These are phyloP conservation scores for Neoboletus brunneissimus DNA, from an alignment of 768 basidiomycete species.

Conservation along the genomic window DNA sequence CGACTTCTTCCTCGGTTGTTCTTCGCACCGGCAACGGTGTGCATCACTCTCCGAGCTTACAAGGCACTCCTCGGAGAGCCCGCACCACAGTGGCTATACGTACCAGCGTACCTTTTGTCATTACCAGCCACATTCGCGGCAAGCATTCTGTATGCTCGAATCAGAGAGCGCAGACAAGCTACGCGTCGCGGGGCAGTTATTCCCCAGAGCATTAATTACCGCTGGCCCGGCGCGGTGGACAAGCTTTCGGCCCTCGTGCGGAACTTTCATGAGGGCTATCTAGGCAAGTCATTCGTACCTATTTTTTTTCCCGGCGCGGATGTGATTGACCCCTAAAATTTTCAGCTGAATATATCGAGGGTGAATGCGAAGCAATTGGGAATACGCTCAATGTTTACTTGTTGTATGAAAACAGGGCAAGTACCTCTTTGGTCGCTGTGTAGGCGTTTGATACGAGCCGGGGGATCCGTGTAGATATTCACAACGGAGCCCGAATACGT, in stretches of 20 bases:
- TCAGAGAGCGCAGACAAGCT: slow-evolving; percentile 44
- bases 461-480: slow-evolving; percentile 26
- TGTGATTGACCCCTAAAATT: background rate
- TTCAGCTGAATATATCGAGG: slow-evolving; percentile 12
- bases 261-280: slow-evolving; percentile 45
- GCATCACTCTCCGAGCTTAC: slow-evolving; percentile 12
- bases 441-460: background rate
- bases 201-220: slow-evolving; percentile 39
- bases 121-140: slow-evolving; percentile 23
- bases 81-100: slow-evolving; percentile 11
- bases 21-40: slow-evolving; percentile 17
- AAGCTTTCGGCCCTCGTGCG: slow-evolving; percentile 38
- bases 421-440: background rate
- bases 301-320: background rate
- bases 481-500: slow-evolving; percentile 40
- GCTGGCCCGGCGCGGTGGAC: slow-evolving; percentile 46
- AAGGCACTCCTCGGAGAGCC: background rate
- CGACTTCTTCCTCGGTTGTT: slow-evolving; percentile 29
- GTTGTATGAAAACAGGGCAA: slow-evolving; percentile 29
- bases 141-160: slow-evolving; percentile 40
- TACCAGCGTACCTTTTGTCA: slow-evolving; percentile 22
- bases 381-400: slow-evolving; percentile 23
- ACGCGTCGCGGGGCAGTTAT: slow-evolving; percentile 44
- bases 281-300: slow-evolving; percentile 33
- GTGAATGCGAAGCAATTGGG: slow-evolving; percentile 18